phyloP scores from a whole-genome alignment of 345 rosid genomes.

The Aquilaria sinensis region DNA sequence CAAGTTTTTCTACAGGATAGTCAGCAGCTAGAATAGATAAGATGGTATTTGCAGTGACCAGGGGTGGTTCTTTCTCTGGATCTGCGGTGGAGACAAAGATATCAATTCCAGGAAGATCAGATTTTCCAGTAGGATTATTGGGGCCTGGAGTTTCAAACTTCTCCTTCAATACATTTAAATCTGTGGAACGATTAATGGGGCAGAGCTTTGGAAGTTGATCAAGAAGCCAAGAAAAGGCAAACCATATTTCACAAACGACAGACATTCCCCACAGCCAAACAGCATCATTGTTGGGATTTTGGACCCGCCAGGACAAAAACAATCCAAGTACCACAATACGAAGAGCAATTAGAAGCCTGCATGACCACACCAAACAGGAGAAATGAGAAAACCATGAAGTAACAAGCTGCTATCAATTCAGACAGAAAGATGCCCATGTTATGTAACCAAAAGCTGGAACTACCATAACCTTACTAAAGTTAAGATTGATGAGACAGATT shows the following conservation, averaged over 20 bases:
- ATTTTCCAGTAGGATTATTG: slow-evolving; percentile 79
- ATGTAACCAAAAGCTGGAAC: neutral
- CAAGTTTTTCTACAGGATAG: slow-evolving; percentile 92
- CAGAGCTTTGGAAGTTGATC: slow-evolving; percentile 96
- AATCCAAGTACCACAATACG: slow-evolving; percentile 68
- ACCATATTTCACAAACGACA: slow-evolving; percentile 95
- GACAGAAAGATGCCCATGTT: neutral
- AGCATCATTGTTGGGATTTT: slow-evolving; percentile 61
- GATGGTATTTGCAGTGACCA: slow-evolving; percentile 95
- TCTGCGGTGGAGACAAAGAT: slow-evolving; percentile 96
- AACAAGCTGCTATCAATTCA: neutral
- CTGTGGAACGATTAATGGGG: slow-evolving; percentile 83
- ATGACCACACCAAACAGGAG: slow-evolving; percentile 8
- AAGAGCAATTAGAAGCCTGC: slow-evolving; percentile 77
- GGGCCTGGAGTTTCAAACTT: slow-evolving; percentile 82
- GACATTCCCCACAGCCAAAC: slow-evolving; percentile 99
- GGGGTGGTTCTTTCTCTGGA: slow-evolving; percentile 99
- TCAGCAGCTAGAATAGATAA: slow-evolving; percentile 93
- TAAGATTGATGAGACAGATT: neutral
- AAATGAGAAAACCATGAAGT: neutral
- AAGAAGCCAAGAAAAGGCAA: slow-evolving; percentile 97
- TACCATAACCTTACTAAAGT: neutral
- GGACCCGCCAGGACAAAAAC: slow-evolving; percentile 78
- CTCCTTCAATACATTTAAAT: slow-evolving; percentile 85
- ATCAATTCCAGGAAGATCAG: slow-evolving; percentile 95